Evolutionary conservation across 495 filamentous ascomycete species (phyloP).

Genomic region (Amorphotheca resinae): DNA sequence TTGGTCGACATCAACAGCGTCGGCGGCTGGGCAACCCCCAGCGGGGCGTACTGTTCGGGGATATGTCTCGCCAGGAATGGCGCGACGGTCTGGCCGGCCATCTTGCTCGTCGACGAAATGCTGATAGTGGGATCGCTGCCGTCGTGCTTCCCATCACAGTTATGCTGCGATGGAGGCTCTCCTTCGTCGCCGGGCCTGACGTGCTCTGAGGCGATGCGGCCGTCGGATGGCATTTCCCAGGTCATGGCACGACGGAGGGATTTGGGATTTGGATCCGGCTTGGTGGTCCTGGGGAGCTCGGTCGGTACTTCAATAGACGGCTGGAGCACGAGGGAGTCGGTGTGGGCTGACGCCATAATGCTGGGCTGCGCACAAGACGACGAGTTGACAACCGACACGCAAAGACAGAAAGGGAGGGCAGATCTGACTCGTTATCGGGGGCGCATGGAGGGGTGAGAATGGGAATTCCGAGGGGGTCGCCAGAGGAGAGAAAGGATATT

Average conservation of each 20-base stretch:
- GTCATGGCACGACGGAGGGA: neutral
- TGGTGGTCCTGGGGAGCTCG: neutral
- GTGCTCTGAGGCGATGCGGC: neutral
- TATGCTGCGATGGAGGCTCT: constrained; percentile 12
- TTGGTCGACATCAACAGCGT: constrained; percentile 22
- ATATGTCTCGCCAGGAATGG: constrained; percentile 83
- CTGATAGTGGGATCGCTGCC: constrained; percentile 8
- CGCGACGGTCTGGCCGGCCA: constrained; percentile 47
- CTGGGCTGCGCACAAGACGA: no score
- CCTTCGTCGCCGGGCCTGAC: constrained; percentile 1
- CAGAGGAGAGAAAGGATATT: no score
- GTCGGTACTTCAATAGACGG: constrained; percentile 14
- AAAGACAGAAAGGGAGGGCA: no score
- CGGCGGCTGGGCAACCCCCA: constrained; percentile 29
- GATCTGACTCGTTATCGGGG: no score
- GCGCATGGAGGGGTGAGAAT: no score
- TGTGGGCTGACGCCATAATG: constrained; percentile 15
- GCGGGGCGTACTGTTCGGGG: constrained; percentile 66
- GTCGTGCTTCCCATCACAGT: constrained; percentile 13
- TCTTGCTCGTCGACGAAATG: constrained; percentile 20
- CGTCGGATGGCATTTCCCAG: constrained; percentile 1
- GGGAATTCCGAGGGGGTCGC: no score
- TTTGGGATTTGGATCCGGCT: neutral
- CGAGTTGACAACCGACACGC: no score
- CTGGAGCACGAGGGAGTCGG: constrained; percentile 9